A percentile compares a stretch with the other conserved stretches of the same genome.
Evolutionary conservation across 768 basidiomycete genomes (phyloP).

Genomic region (Trametes villosa): DNA sequence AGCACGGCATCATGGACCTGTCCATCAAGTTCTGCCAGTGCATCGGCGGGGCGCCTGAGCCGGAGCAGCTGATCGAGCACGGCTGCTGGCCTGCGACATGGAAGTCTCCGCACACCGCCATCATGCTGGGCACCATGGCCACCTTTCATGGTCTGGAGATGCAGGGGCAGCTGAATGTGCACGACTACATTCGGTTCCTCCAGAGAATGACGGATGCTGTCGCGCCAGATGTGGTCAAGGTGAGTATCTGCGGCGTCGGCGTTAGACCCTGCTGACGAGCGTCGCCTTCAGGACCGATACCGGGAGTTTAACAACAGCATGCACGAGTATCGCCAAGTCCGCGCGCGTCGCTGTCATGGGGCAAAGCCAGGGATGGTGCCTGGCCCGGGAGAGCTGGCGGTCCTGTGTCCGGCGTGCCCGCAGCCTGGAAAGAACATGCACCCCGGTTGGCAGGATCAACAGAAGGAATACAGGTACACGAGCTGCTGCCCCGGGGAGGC

Average conservation of each 20-base stretch:
- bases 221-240: neutral
- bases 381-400: constrained; percentile 16
- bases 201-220: neutral
- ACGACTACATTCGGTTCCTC: constrained; percentile 2
- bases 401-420: constrained; percentile 33
- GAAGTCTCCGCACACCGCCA: neutral
- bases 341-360: neutral
- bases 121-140: neutral
- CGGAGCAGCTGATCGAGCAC: neutral
- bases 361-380: neutral
- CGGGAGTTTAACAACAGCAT: constrained; percentile 3
- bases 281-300: constrained; percentile 7
- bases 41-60: neutral
- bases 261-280: neutral
- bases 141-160: constrained; percentile 1
- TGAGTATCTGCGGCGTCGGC: neutral
- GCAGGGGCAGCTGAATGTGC: constrained; percentile 2
- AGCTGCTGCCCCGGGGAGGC: neutral
- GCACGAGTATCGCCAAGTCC: neutral
- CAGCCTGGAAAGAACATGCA: constrained; percentile 27
- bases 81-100: constrained; percentile 6
- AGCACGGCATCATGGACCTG: neutral
- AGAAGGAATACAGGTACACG: neutral
- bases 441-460: constrained; percentile 18
- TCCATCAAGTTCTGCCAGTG: neutral